Evolutionary conservation across 352 stramenopile genomes (phyloP).

Genomic region (Phytophthora crassamura): DNA sequence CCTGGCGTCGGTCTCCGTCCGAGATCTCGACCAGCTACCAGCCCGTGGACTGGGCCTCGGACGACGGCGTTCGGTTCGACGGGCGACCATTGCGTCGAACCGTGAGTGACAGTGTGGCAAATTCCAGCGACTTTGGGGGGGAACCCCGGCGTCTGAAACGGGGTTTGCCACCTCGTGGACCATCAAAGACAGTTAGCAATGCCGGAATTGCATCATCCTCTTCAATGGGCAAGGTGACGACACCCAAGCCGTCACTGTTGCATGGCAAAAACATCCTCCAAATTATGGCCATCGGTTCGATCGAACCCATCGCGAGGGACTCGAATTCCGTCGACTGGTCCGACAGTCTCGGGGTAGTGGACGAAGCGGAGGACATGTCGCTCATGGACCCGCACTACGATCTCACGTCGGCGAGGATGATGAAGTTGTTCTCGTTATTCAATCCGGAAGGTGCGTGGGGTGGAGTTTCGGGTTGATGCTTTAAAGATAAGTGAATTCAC

Average conservation of each 20-base stretch:
- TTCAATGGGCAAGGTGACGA: constrained; percentile 5
- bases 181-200: constrained; percentile 5
- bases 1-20: constrained; percentile 20
- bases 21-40: constrained; percentile 36
- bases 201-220: neutral
- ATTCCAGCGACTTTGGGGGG: constrained; percentile 1
- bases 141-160: neutral
- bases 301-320: constrained; percentile 42
- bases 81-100: constrained; percentile 18
- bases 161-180: neutral
- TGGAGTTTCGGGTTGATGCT: constrained; percentile 23
- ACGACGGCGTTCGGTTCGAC: constrained; percentile 39
- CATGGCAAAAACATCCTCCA: constrained; percentile 72
- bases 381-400: constrained; percentile 90
- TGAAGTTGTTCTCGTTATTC: constrained; percentile 72
- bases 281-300: constrained; percentile 53
- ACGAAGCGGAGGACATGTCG: constrained; percentile 54
- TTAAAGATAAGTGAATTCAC: no score
- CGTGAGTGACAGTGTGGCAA: constrained; percentile 21
- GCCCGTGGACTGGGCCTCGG: constrained; percentile 33
- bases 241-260: constrained; percentile 38
- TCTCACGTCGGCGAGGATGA: constrained; percentile 74
- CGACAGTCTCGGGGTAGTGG: constrained; percentile 41
- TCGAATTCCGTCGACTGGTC: constrained; percentile 73
- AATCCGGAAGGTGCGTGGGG: constrained; percentile 51